Evolutionary conservation across 1,139 yeast genomes (phyloP).

Genomic region (Taphrina flavorubra): DNA sequence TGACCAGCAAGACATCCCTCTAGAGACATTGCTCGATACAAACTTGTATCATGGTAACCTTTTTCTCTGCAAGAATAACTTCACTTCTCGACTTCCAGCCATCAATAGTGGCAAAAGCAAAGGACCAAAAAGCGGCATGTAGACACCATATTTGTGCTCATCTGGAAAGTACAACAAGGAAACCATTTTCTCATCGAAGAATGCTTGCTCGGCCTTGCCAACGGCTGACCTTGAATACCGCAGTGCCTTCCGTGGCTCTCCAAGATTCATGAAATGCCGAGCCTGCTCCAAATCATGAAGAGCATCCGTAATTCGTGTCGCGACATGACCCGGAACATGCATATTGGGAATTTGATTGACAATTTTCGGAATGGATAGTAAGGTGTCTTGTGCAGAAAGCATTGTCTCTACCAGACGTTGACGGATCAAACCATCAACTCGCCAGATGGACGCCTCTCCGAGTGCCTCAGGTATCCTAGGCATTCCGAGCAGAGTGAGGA

Average conservation of each 20-base stretch:
- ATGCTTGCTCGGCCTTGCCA: slow-evolving; percentile 70
- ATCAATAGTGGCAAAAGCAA: slow-evolving; percentile 69
- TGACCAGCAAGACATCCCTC: not conserved
- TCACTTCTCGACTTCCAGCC: slow-evolving; percentile 59
- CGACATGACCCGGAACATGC: slow-evolving; percentile 76
- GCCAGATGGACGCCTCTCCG: slow-evolving; percentile 54
- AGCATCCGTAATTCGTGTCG: slow-evolving; percentile 57
- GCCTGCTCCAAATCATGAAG: slow-evolving; percentile 54
- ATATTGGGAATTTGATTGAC: slow-evolving; percentile 73
- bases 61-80: slow-evolving; percentile 50
- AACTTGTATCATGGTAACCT: not conserved
- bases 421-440: slow-evolving; percentile 65
- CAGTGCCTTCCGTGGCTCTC: slow-evolving; percentile 46
- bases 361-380: slow-evolving; percentile 72
- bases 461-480: slow-evolving; percentile 65
- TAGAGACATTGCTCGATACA: not conserved
- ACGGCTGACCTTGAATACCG: slow-evolving; percentile 61
- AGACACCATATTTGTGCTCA: slow-evolving; percentile 92
- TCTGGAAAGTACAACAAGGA: slow-evolving; percentile 94
- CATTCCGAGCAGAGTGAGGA: slow-evolving; percentile 74
- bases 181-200: slow-evolving; percentile 92
- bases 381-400: slow-evolving; percentile 60
- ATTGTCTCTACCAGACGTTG: slow-evolving; percentile 62
- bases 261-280: slow-evolving; percentile 46
- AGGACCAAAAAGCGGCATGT: slow-evolving; percentile 88